Base-by-base conservation (phyloP, 192 early-diverging fungal species). In the Pilaira anomala region DNA sequence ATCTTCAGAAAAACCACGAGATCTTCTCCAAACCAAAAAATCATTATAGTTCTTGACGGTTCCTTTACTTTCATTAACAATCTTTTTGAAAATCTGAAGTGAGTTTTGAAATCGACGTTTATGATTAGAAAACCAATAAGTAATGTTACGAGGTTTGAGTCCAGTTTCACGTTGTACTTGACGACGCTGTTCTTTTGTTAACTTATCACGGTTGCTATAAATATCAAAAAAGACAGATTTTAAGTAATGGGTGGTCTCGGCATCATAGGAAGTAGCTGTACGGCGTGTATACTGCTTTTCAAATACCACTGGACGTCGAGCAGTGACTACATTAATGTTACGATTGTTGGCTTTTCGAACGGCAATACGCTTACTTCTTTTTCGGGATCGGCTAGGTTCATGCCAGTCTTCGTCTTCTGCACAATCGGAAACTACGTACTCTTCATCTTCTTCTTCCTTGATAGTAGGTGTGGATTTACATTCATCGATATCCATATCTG, bases 81-180 rank as follows among this genome's bases (percentile, higher is more conserved):
- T 44, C 29, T 67, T 39, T 26, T 57, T 66, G 21, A 63, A 73
- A n/a, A 44, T 24, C 19, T 18, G 2, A 4, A 67, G 39, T 9
- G 65, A 50, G 14, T 30, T 41, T 12, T 41, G 61, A 33, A 67
- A 67, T 18, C 71, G 46, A 22, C 71, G 44, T 36, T 73, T 73
- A 39, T 73, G 71, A 40, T 73, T 73, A 26, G 71, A 66, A 39
- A 73, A 73, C 71, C 71, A 73, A 28, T 73, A 73, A 14, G 71
- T 73, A 40, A 73, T 73, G 21, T 63, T 73, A 1, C 71, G 52
- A 24, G 71, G 65, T 9, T 62, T 50, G 11, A 73, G 39, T 5
- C 71, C 71, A 12, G 71, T 73, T 54, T 51, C 18, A 25, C 36
- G 30, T 19, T 63, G 60, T 16, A 73, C 60, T 25, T 58, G 28